Conservation (phyloP, 352 stramenopile species). For the Peronospora belbahrii region DNA sequence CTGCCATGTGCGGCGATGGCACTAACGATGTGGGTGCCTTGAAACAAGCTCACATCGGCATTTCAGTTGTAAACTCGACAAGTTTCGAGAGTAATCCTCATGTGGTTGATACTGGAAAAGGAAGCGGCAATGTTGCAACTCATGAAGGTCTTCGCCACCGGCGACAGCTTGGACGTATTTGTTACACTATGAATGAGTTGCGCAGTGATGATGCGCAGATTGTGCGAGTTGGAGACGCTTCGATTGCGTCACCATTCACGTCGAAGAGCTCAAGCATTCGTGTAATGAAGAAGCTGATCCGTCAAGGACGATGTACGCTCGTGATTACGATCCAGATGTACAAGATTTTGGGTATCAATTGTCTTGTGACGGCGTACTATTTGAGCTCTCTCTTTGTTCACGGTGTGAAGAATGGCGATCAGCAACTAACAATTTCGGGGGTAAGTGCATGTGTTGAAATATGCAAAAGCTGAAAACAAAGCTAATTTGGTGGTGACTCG, state of each 20-base stretch:
- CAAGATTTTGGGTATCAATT: slow-evolving; percentile 98
- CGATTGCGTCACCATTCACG: slow-evolving; percentile 99
- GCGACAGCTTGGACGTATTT: slow-evolving; percentile 50
- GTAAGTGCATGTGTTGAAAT: slow-evolving; percentile 12
- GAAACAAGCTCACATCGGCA: slow-evolving; percentile 88
- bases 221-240: slow-evolving; percentile 98
- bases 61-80: slow-evolving; percentile 75
- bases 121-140: slow-evolving; percentile 39
- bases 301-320: slow-evolving; percentile 96
- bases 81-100: slow-evolving; percentile 48
- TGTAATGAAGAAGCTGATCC: slow-evolving; percentile 92
- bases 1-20: slow-evolving; percentile 97
- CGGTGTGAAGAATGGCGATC: slow-evolving; percentile 98
- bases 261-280: slow-evolving; percentile 89
- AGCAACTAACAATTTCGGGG: slow-evolving; percentile 78
- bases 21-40: slow-evolving; percentile 97
- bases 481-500: slow-evolving; percentile 28
- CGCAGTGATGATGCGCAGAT: slow-evolving; percentile 87
- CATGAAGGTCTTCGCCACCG: slow-evolving; percentile 42
- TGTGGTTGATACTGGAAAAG: slow-evolving; percentile 19
- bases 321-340: slow-evolving; percentile 99
- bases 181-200: slow-evolving; percentile 31
- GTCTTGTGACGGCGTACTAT: slow-evolving; percentile 95
- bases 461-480: slow-evolving; percentile 54
- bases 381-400: slow-evolving; percentile 96